Base-by-base conservation (phyloP, 805 yeast species). In the Candida argentea region DNA sequence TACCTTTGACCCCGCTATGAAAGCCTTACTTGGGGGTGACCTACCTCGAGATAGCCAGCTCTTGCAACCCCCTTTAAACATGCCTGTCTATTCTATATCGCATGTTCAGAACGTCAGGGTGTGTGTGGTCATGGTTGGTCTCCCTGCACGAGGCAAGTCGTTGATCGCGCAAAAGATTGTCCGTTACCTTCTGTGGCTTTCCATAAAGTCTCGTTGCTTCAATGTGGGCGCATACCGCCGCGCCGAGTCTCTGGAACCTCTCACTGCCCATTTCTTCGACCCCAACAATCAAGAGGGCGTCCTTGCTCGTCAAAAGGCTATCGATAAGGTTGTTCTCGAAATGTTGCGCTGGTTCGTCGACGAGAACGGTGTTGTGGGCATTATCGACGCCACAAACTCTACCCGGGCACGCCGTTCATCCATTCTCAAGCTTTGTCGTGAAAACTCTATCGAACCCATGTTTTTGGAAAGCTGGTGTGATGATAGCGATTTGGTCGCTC, bases 91-190 rank as follows among this genome's bases (percentile, higher is more conserved):
- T 42, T 60, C 72, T 8, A 61, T 70, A 20, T 64, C 73, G 14
- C 75, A 70, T 36, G 77, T 75, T 20, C 83, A 76, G 42, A 78
- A 80, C 46, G 67, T 79, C 29, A 67, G 86, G 37, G 75, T 84
- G 16, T 84, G 94, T 59, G 94, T 84, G 22, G 77, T 84, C 12
- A 81, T 84, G 82, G 91, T 82, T 21, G 94, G 94, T 2, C 57
- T 81, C 22, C 93, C 93, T 8, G 89, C 91, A 9, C 70, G 97
- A 32, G 98, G 98, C 3, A 91, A 91, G 53, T 81, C 95, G 3
- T 76, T 86, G 52, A 89, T 91, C 37, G 86, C 97, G 3, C 94
- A 86, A 49, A 91, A 89, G 50, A 80, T 91, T 30, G 94, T 89
- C 18, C 69, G 97, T 26, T 91, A 89, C 48, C 65, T 91, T 30